Evolutionary conservation across 148 eudicot species (phyloP).

Genomic region (Limonium bicolor): DNA sequence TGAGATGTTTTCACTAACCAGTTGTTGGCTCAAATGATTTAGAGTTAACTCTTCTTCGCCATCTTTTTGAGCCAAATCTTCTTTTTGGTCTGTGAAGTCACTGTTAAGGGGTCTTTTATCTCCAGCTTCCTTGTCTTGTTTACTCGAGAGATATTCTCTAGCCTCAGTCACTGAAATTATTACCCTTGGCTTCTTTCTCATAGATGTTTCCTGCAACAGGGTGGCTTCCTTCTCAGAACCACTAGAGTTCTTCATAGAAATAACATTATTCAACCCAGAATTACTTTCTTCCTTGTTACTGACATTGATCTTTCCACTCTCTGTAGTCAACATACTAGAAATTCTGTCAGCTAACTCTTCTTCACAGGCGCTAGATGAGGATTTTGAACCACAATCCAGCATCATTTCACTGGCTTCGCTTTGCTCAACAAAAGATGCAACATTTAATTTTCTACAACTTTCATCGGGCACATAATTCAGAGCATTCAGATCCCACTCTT

Average conservation of each 20-base stretch:
- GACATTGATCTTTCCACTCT: neutral
- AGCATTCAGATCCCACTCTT: neutral
- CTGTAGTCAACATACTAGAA: constrained; percentile 5
- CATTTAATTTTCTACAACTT: neutral
- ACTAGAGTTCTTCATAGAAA: constrained; percentile 7
- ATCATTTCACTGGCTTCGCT: constrained; percentile 3
- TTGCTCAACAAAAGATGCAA: constrained; percentile 9
- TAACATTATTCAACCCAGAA: constrained; percentile 2
- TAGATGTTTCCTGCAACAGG: constrained; percentile 8
- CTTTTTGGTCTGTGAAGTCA: constrained; percentile 8
- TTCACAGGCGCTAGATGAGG: constrained; percentile 1
- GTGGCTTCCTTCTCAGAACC: constrained; percentile 9
- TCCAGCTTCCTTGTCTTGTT: constrained; percentile 11
- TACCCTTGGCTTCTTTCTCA: constrained; percentile 36
- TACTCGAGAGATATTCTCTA: constrained; percentile 58
- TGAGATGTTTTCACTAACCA: constrained; percentile 11
- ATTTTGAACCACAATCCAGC: neutral
- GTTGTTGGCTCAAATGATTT: constrained; percentile 5
- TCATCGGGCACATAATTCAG: constrained; percentile 7
- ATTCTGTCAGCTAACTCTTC: constrained; percentile 6
- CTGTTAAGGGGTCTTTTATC: constrained; percentile 6
- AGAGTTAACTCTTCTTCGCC: constrained; percentile 5
- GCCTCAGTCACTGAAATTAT: constrained; percentile 77
- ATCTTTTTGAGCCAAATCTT: neutral
- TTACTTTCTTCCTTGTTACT: neutral